phyloP scores from a whole-genome alignment of 2,329 filamentous ascomycete species.

The Onygena corvina region DNA sequence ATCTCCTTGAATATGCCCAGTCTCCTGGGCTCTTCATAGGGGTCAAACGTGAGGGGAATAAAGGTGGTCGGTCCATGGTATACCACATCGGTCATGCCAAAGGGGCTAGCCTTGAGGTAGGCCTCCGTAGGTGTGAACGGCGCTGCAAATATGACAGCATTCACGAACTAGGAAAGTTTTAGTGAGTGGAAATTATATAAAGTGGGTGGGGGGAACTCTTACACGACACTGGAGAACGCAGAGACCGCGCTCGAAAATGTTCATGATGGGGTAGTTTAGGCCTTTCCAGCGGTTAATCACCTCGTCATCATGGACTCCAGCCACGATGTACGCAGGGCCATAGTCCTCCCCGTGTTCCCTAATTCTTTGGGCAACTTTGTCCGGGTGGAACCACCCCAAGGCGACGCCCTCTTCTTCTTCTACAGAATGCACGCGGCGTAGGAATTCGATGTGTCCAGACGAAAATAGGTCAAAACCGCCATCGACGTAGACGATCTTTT shows the following conservation, averaged over 20 bases:
- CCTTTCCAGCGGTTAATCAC: constrained; percentile 97
- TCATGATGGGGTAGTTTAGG: constrained; percentile 99
- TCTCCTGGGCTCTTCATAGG: constrained; percentile 66
- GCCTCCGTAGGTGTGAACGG: constrained; percentile 72
- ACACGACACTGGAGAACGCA: constrained; percentile 92
- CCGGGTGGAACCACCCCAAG: constrained; percentile 62
- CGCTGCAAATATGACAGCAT: constrained; percentile 77
- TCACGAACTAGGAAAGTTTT: constrained; percentile 54
- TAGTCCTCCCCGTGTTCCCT: constrained; percentile 59
- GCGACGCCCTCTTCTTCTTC: constrained; percentile 58
- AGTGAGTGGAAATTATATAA: constrained; percentile 7
- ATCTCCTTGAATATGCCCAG: constrained; percentile 79
- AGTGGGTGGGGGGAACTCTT: constrained; percentile 24
- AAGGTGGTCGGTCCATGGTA: constrained; percentile 96
- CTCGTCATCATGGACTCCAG: constrained; percentile 84
- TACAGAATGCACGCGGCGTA: constrained; percentile 59
- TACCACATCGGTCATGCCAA: constrained; percentile 62
- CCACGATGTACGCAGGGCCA: constrained; percentile 72
- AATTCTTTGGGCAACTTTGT: constrained; percentile 51
- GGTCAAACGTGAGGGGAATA: constrained; percentile 64
- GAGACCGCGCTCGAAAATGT: constrained; percentile 88
- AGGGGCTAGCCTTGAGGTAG: constrained; percentile 65
- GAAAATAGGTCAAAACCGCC: constrained; percentile 95
- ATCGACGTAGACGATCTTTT: constrained; percentile 86
- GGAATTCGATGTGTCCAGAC: constrained; percentile 91